Evolutionary conservation across 768 basidiomycete genomes (phyloP), one percentile per base, ranked within the genome.

Genomic region (Cytidiella melzeri): DNA sequence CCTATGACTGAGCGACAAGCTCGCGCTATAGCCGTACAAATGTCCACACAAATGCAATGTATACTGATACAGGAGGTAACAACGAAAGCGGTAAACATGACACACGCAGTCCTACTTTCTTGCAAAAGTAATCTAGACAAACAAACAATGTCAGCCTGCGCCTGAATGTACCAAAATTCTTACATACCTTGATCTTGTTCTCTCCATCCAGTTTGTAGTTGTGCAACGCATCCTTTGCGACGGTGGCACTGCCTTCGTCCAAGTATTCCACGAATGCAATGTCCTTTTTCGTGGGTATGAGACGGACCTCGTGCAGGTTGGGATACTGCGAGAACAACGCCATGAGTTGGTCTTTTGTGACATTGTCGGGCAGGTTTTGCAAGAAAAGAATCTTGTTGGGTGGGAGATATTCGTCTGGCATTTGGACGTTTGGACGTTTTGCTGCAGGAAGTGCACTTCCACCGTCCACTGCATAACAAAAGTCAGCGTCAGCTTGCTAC

Each of bases 321-420:
- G 94, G 90, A 53, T 52, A 96, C 92, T 92, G 88, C 52, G 89
- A 85, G 72, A 99, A 98, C 20, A 98, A 74, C 1, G 83, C 81
- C 67, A 87, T 80, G 53, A 99, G 84, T 61, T 89, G 85, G 46
- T 96, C 94, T 63, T 95, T 93, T 47, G 87, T 92, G 56, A 93
- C 92, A 37, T 69, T 85, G 63, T 96, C 92, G 18, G 94, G 93
- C 20, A 99, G 74, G 64, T 97, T 97, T 69, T 99, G 96, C 56
- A 99, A 66, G 79, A 99, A 99, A 45, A 99, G 78, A 68, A 98
- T 95, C 67, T 94, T 93, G 85, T 99, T 99, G 34, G 96, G 95
- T 1, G 96, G 96, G 5, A 99, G 80, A 67, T 97, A 98, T 67
- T 99, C 96, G 84, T 99, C 96, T 36, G 95, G 94, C 92, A 98